phyloP scores from a whole-genome alignment of 164 flowering plant species.

The Litsea cubeba region DNA sequence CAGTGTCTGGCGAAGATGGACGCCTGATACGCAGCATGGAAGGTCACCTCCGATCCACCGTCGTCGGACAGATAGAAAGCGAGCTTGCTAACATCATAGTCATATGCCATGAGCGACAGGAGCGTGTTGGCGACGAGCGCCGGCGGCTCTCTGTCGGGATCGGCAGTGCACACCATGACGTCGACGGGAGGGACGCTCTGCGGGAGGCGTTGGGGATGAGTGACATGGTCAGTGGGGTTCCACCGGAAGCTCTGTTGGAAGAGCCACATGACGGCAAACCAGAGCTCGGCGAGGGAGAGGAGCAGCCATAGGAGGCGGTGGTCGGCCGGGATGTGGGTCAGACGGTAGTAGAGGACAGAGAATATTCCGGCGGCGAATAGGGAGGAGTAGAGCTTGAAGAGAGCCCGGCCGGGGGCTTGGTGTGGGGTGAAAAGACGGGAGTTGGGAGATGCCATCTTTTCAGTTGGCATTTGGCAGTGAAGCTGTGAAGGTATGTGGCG shows the following conservation, averaged over 20 bases:
- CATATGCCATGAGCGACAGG: constrained; percentile 27
- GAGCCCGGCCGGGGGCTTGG: constrained; percentile 11
- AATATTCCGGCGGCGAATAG: constrained; percentile 15
- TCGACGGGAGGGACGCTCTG: constrained; percentile 18
- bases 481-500: neutral
- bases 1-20: constrained; percentile 18
- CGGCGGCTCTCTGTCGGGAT: constrained; percentile 29
- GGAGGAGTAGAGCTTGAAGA: constrained; percentile 25
- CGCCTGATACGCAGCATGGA: constrained; percentile 23
- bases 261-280: constrained; percentile 23
- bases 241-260: constrained; percentile 31
- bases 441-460: neutral
- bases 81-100: constrained; percentile 20
- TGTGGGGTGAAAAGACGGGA: constrained; percentile 18
- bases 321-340: constrained; percentile 13
- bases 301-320: constrained; percentile 16
- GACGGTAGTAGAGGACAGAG: constrained; percentile 23
- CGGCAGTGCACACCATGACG: constrained; percentile 28
- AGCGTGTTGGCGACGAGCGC: constrained; percentile 25
- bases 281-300: constrained; percentile 23
- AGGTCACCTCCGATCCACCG: constrained; percentile 28
- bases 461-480: neutral
- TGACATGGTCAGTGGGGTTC: constrained; percentile 23
- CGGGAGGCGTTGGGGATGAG: constrained; percentile 17
- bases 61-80: constrained; percentile 28